These are phyloP conservation scores for Suillus luteus DNA, from an alignment of 768 basidiomycete species.

Conservation along the genomic window DNA sequence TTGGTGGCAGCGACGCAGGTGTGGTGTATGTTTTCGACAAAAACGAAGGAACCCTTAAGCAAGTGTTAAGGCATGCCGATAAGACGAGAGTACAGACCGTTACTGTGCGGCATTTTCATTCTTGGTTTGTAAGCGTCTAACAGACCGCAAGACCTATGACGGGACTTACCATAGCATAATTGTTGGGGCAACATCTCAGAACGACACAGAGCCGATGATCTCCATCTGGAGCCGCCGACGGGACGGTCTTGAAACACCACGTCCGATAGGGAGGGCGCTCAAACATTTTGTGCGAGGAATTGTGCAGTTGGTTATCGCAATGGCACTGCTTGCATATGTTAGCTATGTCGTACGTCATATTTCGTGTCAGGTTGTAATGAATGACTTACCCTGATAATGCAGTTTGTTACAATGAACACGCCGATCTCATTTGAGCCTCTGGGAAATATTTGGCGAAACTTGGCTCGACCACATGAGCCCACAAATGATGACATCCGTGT, in stretches of 20 bases:
- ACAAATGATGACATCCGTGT: not conserved
- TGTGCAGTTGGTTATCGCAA: not conserved
- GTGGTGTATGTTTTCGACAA: not conserved
- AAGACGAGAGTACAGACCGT: not conserved
- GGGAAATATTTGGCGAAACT: not conserved
- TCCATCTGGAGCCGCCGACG: not conserved
- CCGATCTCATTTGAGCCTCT: not conserved
- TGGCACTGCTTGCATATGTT: not conserved
- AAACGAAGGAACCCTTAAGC: not conserved
- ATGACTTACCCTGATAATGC: too few species aligned
- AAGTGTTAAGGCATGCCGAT: not conserved
- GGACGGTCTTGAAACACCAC: not conserved
- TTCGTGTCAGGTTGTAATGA: too few species aligned
- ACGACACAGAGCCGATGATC: not conserved
- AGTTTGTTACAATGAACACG: too few species aligned
- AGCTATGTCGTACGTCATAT: not conserved
- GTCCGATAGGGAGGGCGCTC: not conserved
- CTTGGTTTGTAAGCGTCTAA: too few species aligned
- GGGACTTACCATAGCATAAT: not conserved
- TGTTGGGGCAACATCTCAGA: constrained; percentile 1
- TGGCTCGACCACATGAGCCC: not conserved
- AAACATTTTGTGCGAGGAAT: not conserved
- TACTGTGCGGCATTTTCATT: not conserved
- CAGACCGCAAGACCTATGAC: not conserved
- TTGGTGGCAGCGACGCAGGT: too few species aligned